Evolutionary conservation across 139 green algal genomes (phyloP).

Genomic region (Coelastrella sp.): DNA sequence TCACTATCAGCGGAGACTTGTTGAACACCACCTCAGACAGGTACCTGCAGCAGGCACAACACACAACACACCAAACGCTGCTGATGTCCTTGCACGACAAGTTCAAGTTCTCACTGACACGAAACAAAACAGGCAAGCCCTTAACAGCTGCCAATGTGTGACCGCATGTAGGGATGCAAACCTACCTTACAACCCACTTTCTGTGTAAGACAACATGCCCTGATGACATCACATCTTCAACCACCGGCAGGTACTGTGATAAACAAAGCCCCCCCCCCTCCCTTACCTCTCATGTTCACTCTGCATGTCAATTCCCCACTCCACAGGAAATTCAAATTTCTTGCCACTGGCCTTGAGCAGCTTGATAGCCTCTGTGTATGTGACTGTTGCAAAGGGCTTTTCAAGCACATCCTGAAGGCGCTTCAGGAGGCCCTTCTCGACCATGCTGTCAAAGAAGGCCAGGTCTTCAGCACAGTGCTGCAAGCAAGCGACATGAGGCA

Average conservation of each 20-base stretch:
- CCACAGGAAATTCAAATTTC: constrained; percentile 81
- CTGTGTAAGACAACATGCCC: too few species aligned
- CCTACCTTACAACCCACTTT: too few species aligned
- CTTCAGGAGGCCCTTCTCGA: constrained; percentile 66
- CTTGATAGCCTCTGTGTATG: constrained; percentile 84
- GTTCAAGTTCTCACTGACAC: too few species aligned
- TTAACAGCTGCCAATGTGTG: too few species aligned
- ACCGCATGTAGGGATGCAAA: too few species aligned
- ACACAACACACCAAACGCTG: background rate
- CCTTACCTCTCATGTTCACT: constrained; percentile 80
- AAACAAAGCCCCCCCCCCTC: background rate
- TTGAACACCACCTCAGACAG: constrained; percentile 72
- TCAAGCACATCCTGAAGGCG: constrained; percentile 51
- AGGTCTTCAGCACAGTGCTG: constrained; percentile 81
- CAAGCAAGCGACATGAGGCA: constrained; percentile 21
- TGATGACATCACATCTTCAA: too few species aligned
- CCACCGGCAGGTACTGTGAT: too few species aligned
- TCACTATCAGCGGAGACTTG: constrained; percentile 64
- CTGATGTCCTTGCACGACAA: background rate
- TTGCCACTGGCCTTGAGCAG: constrained; percentile 58
- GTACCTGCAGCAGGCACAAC: constrained; percentile 50
- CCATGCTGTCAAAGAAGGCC: constrained; percentile 75
- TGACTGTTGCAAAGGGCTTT: constrained; percentile 68
- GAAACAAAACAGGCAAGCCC: too few species aligned
- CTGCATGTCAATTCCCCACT: constrained; percentile 70